Evolutionary conservation across 768 basidiomycete genomes (phyloP), one percentile per base, ranked within the genome.

Genomic region (Podaxis mareebaensis): DNA sequence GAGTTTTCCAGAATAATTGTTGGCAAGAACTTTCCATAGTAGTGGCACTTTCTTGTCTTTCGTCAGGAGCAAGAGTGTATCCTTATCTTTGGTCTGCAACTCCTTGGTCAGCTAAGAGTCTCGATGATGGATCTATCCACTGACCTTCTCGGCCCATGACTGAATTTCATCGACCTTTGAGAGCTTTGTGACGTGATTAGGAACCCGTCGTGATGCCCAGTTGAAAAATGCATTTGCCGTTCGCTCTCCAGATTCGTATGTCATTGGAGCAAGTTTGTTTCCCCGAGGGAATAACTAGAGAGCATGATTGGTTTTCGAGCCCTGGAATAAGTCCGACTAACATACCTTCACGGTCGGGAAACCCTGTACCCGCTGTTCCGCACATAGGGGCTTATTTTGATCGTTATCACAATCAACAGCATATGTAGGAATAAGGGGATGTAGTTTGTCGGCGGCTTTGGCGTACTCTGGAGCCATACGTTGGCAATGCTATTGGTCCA

Each of bases 371-470:
- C 87, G 87, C 46, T 67, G 91, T 57, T 93, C 88, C 0, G 86
- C 85, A 70, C 96, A 98, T 6, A 98, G 76, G 10, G 78, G 81
- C 74, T 90, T 95, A 75, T 98, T 96, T 71, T 78, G 79, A 36
- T 87, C 83, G 13, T 84, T 88, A 69, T 97, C 95, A 66, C 95
- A 98, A 72, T 98, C 93, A n/a, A 98, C 85, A 12, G 95, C 93
- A 73, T 95, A 97, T 60, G 91, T 83, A 0, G 94, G 94, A 24
- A 98, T 80, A 28, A 97, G 79, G 3, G 96, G 95, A 63, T 86
- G 80, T 6, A 97, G 82, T 0, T 85, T 89, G 11, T 84, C 74
- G 0, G 95, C 94, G 3, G 93, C 93, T 68, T 91, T 89, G 72
- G 84, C 87, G 69, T 88, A 93, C 72, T 96, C 92, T 0, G 96